A percentile compares a stretch with the other conserved stretches of the same genome.
phyloP scores from a whole-genome alignment of 192 early-diverging fungal species.

The Phycomyces blakesleeanus region DNA sequence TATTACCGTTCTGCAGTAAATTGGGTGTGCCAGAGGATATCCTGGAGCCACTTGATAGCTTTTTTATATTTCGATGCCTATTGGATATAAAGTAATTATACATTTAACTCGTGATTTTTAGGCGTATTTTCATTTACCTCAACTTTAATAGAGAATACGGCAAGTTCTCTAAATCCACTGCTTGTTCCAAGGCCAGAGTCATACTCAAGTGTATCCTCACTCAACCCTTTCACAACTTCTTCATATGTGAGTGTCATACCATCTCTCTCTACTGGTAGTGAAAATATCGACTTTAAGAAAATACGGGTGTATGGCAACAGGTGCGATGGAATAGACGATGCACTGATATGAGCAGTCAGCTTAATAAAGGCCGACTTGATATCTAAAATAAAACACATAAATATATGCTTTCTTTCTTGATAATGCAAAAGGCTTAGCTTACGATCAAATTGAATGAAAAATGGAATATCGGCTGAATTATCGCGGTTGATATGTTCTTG shows the following conservation, averaged over 20 bases:
- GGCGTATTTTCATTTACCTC: constrained; percentile 22
- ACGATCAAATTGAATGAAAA: constrained; percentile 57
- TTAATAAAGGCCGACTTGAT: constrained; percentile 53
- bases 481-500: constrained; percentile 50
- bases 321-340: constrained; percentile 39
- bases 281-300: constrained; percentile 52
- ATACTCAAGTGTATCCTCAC: constrained; percentile 52
- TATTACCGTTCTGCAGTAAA: constrained; percentile 46
- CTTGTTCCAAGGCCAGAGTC: constrained; percentile 37
- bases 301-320: constrained; percentile 50
- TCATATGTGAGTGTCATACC: constrained; percentile 43
- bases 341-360: constrained; percentile 43
- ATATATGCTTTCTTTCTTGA: too few relatives aligned
- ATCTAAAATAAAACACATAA: too few relatives aligned
- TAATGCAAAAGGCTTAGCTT: too few relatives aligned
- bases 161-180: constrained; percentile 36
- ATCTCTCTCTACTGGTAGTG: constrained; percentile 42
- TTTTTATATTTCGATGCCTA: constrained; percentile 47
- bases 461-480: constrained; percentile 36
- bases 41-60: constrained; percentile 48
- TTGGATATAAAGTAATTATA: constrained; percentile 15
- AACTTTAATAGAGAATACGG: constrained; percentile 30
- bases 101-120: not conserved
- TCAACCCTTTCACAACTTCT: constrained; percentile 48
- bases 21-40: constrained; percentile 53